phyloP scores from a whole-genome alignment of 768 basidiomycete species.

The Suillus subaureus region DNA sequence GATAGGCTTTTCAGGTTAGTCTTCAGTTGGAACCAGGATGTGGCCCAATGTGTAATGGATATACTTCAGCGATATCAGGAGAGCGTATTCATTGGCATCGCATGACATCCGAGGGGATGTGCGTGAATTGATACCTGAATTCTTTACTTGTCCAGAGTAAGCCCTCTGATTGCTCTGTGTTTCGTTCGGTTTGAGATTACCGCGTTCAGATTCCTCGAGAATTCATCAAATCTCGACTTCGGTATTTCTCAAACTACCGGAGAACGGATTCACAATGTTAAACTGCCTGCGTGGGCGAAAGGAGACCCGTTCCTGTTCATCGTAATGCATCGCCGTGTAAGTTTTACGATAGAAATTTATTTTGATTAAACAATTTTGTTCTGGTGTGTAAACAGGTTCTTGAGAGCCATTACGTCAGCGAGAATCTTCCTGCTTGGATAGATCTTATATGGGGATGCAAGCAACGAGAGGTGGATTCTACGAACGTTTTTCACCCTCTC shows the following conservation, averaged over 20 bases:
- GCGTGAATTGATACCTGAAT: slow-evolving; percentile 90
- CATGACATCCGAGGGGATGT: slow-evolving; percentile 89
- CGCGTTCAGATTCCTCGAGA: slow-evolving; percentile 74
- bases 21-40: background rate
- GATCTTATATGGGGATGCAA: slow-evolving; percentile 92
- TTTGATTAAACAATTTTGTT: background rate
- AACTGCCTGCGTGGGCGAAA: slow-evolving; percentile 89
- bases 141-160: slow-evolving; percentile 82
- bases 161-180: slow-evolving; percentile 19
- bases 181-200: background rate
- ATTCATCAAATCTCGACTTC: slow-evolving; percentile 77
- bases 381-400: slow-evolving; percentile 56
- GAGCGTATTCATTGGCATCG: slow-evolving; percentile 84
- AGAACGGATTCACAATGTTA: slow-evolving; percentile 85
- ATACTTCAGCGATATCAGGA: slow-evolving; percentile 63
- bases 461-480: slow-evolving; percentile 72
- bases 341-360: slow-evolving; percentile 15
- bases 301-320: slow-evolving; percentile 84
- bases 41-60: background rate
- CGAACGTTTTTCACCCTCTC: slow-evolving; percentile 91
- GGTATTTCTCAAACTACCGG: slow-evolving; percentile 72
- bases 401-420: slow-evolving; percentile 86
- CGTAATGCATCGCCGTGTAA: slow-evolving; percentile 71
- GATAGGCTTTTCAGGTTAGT: slow-evolving; percentile 80
- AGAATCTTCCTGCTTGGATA: slow-evolving; percentile 86